Evolutionary conservation across 1,284 basidiomycete genomes (phyloP).

Genomic region (Tilletiopsis washingtonensis): DNA sequence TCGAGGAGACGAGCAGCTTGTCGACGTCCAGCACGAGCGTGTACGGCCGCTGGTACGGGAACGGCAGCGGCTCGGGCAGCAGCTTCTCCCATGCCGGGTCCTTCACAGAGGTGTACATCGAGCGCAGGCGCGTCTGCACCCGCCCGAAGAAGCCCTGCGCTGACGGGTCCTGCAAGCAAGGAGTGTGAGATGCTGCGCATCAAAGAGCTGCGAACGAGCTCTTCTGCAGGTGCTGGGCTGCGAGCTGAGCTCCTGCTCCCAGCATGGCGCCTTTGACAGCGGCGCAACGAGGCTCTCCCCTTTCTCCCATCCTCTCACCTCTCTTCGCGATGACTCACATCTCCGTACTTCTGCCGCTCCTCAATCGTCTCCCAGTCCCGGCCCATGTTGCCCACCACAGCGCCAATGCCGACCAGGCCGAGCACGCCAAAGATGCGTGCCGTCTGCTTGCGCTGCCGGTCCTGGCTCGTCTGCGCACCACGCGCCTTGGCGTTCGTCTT

Average conservation of each 20-base stretch:
- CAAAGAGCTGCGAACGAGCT: no score
- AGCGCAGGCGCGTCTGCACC: conserved; percentile 22
- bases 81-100: conserved; percentile 78
- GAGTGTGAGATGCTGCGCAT: neutral
- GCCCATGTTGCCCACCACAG: conserved; percentile 36
- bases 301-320: neutral
- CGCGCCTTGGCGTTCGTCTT: conserved; percentile 43
- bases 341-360: conserved; percentile 29
- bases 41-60: conserved; percentile 79
- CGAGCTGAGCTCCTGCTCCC: no score
- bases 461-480: conserved; percentile 38
- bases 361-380: conserved; percentile 44
- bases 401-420: conserved; percentile 21
- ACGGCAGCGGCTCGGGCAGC: conserved; percentile 76
- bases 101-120: conserved; percentile 33
- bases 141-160: conserved; percentile 30
- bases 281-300: no score
- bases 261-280: no score
- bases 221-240: no score
- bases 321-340: neutral
- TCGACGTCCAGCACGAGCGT: conserved; percentile 87
- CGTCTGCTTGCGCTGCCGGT: conserved; percentile 39
- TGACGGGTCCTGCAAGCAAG: conserved; percentile 2
- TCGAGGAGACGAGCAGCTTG: conserved; percentile 80
- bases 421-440: conserved; percentile 21